Conservation (phyloP, 164 flowering plant genomes). For the Magnolia officinalis region DNA sequence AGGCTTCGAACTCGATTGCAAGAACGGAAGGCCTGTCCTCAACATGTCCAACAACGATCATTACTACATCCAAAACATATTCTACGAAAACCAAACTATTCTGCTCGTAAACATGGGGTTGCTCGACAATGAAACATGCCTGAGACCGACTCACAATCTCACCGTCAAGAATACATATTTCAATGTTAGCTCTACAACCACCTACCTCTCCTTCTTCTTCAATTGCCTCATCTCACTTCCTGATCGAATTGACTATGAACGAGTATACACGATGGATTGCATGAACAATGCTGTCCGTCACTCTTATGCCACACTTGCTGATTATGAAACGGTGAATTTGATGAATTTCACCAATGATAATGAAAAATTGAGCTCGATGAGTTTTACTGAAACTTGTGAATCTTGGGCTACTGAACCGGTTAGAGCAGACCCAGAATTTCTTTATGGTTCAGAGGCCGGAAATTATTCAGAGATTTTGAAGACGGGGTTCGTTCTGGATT, state of each 20-base stretch:
- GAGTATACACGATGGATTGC: constrained; percentile 12
- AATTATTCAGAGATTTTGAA: constrained; percentile 19
- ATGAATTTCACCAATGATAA: not conserved
- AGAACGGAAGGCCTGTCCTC: constrained; percentile 24
- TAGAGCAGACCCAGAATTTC: not conserved
- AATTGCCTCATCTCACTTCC: constrained; percentile 24
- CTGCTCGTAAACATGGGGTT: constrained; percentile 20
- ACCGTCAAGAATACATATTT: constrained; percentile 34
- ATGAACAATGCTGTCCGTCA: constrained; percentile 13
- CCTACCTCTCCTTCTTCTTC: constrained; percentile 37
- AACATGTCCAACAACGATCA: constrained; percentile 26
- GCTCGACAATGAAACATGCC: constrained; percentile 24
- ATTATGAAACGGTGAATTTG: not conserved
- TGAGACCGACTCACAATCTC: constrained; percentile 35
- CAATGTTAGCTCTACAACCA: not conserved
- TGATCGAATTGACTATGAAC: not conserved
- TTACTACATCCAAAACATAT: constrained; percentile 38
- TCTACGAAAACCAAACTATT: constrained; percentile 30
- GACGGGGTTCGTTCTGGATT: constrained; percentile 40
- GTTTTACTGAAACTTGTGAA: not conserved
- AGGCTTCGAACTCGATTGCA: constrained; percentile 36
- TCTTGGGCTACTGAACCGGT: not conserved
- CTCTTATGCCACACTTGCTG: constrained; percentile 35
- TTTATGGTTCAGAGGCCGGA: not conserved
- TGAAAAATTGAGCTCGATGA: not conserved